Evolutionary conservation across 305 asterid genomes (phyloP).

Genomic region (Lippia alba): DNA sequence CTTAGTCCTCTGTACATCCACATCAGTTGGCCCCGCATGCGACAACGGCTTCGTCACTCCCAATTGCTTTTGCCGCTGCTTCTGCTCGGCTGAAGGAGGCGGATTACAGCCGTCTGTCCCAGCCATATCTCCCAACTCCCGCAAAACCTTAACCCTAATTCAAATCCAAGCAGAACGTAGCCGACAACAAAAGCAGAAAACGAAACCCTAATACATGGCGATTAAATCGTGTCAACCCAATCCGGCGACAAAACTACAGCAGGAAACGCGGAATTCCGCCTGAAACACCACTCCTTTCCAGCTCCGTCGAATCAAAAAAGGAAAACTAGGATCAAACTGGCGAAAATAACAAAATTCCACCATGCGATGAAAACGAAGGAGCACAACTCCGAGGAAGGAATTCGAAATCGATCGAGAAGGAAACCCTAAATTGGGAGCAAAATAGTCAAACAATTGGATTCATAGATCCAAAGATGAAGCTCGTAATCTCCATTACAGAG

Average conservation of each 20-base stretch:
- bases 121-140: slow-evolving; percentile 42
- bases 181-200: background rate
- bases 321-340: background rate
- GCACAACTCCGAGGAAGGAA: background rate
- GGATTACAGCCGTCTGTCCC: slow-evolving; percentile 46
- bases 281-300: background rate
- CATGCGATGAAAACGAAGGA: background rate
- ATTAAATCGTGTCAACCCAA: background rate
- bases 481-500: background rate
- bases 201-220: slow-evolving; percentile 10
- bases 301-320: background rate
- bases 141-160: slow-evolving; percentile 35
- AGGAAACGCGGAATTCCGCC: background rate
- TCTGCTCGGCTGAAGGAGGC: slow-evolving; percentile 40
- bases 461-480: background rate
- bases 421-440: background rate
- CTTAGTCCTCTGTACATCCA: slow-evolving; percentile 62
- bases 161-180: background rate
- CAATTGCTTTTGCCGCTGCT: slow-evolving; percentile 59
- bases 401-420: background rate
- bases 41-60: slow-evolving; percentile 86
- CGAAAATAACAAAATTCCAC: background rate
- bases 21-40: slow-evolving; percentile 73
- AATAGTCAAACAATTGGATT: background rate
- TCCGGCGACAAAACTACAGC: background rate